Evolutionary conservation across 306 rosid species (phyloP).

Genomic region (Medicago lupulina): DNA sequence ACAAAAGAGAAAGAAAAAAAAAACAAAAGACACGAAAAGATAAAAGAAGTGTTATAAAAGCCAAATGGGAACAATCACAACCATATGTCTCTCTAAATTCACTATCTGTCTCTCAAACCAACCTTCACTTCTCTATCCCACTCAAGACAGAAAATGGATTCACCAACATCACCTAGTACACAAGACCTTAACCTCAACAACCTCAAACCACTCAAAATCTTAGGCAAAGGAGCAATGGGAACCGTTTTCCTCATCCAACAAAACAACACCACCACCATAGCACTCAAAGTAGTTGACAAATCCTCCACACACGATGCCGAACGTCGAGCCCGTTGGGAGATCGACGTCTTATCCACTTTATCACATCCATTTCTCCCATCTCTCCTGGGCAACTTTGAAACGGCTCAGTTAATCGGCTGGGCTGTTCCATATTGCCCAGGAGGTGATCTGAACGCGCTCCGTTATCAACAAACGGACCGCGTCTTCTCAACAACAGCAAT

Average conservation of each 20-base stretch:
- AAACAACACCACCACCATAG: constrained; percentile 35
- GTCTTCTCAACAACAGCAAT: constrained; percentile 81
- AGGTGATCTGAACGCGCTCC: constrained; percentile 89
- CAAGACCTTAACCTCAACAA: constrained; percentile 56
- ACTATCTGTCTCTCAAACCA: background rate
- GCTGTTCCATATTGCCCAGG: constrained; percentile 92
- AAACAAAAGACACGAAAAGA: constrained; percentile 6
- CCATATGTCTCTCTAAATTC: constrained; percentile 9
- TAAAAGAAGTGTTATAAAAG: constrained; percentile 41
- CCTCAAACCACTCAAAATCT: constrained; percentile 57
- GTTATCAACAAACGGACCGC: constrained; percentile 73
- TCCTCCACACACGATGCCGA: constrained; percentile 46
- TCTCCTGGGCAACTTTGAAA: constrained; percentile 63
- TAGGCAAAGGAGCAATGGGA: constrained; percentile 94
- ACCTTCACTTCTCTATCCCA: constrained; percentile 1
- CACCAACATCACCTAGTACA: constrained; percentile 44
- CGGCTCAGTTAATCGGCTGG: constrained; percentile 67
- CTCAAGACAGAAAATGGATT: constrained; percentile 45
- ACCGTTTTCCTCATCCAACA: constrained; percentile 81
- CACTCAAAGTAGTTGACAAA: constrained; percentile 83
- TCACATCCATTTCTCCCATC: constrained; percentile 77
- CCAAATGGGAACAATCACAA: constrained; percentile 35
- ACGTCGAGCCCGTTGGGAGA: constrained; percentile 90
- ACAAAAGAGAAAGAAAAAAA: background rate
- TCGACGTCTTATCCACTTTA: constrained; percentile 60